These are phyloP conservation scores for Petrea volubilis DNA, from an alignment of 257 asterid species.

Conservation along the genomic window DNA sequence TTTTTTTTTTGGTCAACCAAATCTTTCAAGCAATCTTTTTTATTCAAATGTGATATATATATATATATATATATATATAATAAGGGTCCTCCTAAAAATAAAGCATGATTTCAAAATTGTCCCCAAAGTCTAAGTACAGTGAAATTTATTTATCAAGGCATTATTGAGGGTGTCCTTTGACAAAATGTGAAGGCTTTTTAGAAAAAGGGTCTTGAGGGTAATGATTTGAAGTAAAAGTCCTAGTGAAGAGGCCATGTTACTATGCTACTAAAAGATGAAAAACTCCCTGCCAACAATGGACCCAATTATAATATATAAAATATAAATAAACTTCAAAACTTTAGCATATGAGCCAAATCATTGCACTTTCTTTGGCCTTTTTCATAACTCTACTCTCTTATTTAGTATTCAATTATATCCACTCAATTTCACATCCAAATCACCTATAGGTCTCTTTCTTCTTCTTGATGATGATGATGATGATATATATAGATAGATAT, in stretches of 20 bases:
- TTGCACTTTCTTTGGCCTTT: slow-evolving; percentile 6
- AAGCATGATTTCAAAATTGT: neutral
- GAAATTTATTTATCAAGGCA: slow-evolving; percentile 31
- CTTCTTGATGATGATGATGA: no score
- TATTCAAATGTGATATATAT: no score
- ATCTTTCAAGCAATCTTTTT: no score
- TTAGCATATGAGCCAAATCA: slow-evolving; percentile 34
- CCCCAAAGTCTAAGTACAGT: slow-evolving; percentile 8
- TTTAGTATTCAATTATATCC: neutral
- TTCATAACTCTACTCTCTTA: neutral
- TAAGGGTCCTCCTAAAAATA: neutral
- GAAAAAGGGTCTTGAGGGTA: slow-evolving; percentile 28
- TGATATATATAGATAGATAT: neutral
- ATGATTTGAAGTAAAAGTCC: slow-evolving; percentile 36
- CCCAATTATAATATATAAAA: slow-evolving; percentile 33
- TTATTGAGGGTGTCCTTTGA: slow-evolving; percentile 36
- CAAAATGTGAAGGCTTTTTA: slow-evolving; percentile 13
- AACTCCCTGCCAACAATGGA: slow-evolving; percentile 37
- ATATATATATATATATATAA: neutral
- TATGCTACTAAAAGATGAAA: slow-evolving; percentile 55
- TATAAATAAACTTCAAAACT: slow-evolving; percentile 1
- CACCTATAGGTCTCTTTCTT: neutral
- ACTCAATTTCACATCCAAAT: neutral
- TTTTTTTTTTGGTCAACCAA: no score
- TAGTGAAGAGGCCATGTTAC: slow-evolving; percentile 51